Percentiles rank a stretch among this genome's conserved stretches.
Conservation (phyloP, 106 monocot species). For the Apostasia ramifera region DNA sequence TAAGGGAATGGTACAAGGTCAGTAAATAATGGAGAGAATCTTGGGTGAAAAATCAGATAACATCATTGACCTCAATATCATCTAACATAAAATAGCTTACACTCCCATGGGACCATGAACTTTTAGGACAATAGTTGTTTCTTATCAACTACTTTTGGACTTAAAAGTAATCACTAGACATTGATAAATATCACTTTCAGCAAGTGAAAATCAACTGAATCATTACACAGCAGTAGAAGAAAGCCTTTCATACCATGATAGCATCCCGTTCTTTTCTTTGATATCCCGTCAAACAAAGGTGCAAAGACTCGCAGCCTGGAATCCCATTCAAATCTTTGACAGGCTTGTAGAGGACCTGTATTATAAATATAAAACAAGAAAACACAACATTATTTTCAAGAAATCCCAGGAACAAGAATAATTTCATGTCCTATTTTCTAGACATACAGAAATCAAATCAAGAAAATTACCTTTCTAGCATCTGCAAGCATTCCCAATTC, state of each 20-base stretch:
- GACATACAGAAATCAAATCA: not conserved
- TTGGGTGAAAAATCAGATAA: no score
- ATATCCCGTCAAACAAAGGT: conserved; percentile 92
- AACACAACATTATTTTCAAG: not conserved
- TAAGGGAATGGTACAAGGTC: no score
- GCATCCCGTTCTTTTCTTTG: conserved; percentile 87
- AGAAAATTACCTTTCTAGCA: conserved; percentile 37
- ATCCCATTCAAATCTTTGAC: conserved; percentile 83
- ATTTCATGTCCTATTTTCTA: not conserved
- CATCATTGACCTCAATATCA: no score
- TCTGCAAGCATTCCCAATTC: conserved; percentile 52
- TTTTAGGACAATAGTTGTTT: no score
- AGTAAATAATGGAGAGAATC: no score
- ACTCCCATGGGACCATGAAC: no score
- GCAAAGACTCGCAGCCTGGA: conserved; percentile 57
- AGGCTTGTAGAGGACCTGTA: conserved; percentile 78
- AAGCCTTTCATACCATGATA: conserved; percentile 63
- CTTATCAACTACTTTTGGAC: no score
- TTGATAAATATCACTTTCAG: not conserved
- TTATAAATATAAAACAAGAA: not conserved
- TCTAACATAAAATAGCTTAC: no score
- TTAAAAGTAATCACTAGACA: not conserved
- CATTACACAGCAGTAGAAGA: not conserved
- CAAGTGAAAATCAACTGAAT: not conserved
- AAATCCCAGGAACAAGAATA: not conserved